Base-by-base conservation (phyloP, 2,329 filamentous ascomycete genomes). In the Botrytis squamosa region DNA sequence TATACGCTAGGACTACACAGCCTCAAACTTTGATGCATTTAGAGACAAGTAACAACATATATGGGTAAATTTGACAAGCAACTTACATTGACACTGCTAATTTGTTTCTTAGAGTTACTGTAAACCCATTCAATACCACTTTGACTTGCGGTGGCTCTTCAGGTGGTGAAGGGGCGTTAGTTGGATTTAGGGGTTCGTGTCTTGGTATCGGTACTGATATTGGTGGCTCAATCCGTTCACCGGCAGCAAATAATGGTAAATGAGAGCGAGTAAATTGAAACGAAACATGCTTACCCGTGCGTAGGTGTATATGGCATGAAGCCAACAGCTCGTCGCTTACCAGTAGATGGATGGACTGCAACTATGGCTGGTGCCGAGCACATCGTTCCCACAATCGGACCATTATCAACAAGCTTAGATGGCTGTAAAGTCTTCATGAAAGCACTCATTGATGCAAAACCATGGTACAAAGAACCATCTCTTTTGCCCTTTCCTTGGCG, bases 161-260 rank as follows among this genome's bases (percentile, higher is more conserved):
- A 10, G 88, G 88, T 60, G 88, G 88, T 63, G 88, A 90, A 80
- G 87, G 87, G 1, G 87, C 88, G 0, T 79, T 89, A 4, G 73
- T 88, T 20, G 87, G 84, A 1, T 81, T 88, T 38, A 80, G 84
- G 36, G 87, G 87, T 16, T 87, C 85, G 20, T 83, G 83, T 78
- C 81, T 89, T 16, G 88, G 87, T 1, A 85, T 89, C 65, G 88
- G 86, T 0, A 85, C 85, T 8, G 86, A 88, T 76, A 87, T 88
- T 73, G 85, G 86, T 20, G 86, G 86, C 7, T 85, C 83, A 0
- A 85, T 88, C 71, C 81, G 86, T 20, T 82, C 79, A 16, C 86
- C 86, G 2, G 85, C 85, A 18, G 85, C 84, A 12, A 84, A 84
- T 72, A 84, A 85, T 77, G 85, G 85, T 78, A 74, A 55, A 65